Conservation (phyloP, 106 monocot genomes). For the Platanthera guangdongensis region DNA sequence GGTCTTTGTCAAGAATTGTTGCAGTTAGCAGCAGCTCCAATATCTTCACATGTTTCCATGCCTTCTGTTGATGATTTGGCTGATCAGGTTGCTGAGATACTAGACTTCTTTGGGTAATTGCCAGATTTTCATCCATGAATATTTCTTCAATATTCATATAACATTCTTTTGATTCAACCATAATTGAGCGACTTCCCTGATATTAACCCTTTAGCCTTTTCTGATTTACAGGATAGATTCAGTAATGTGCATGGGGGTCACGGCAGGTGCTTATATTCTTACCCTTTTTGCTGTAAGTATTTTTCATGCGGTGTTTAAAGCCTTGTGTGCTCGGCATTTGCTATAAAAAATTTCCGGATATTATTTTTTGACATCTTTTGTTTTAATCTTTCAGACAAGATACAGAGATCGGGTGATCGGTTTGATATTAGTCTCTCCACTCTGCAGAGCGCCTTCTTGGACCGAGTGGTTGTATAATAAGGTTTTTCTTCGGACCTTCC, state of each 20-base stretch:
- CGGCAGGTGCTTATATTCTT: slow-evolving; percentile 67
- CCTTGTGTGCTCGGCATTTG: neutral
- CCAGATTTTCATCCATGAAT: neutral
- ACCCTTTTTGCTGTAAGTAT: slow-evolving; percentile 67
- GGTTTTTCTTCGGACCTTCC: slow-evolving; percentile 17
- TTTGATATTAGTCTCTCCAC: slow-evolving; percentile 65
- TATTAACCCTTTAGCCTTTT: neutral
- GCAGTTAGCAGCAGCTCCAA: slow-evolving; percentile 95
- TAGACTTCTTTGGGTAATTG: slow-evolving; percentile 85
- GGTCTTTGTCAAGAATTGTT: slow-evolving; percentile 50
- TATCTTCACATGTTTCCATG: slow-evolving; percentile 52
- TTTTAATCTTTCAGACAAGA: slow-evolving; percentile 16
- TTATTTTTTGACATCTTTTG: neutral
- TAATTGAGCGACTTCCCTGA: no score
- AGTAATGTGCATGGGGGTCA: slow-evolving; percentile 73
- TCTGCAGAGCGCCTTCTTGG: slow-evolving; percentile 81
- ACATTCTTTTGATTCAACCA: no score
- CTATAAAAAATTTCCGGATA: neutral
- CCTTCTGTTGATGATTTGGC: slow-evolving; percentile 81
- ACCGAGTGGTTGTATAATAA: slow-evolving; percentile 75
- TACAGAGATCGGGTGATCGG: slow-evolving; percentile 55
- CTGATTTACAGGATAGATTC: slow-evolving; percentile 39
- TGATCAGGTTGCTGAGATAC: slow-evolving; percentile 83
- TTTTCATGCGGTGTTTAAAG: slow-evolving; percentile 13
- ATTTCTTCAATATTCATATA: neutral